Percentiles rank a stretch among this genome's conserved stretches.
These are phyloP conservation scores for Irpex sp. DNA, from an alignment of 1,284 basidiomycete genomes.

Conservation along the genomic window DNA sequence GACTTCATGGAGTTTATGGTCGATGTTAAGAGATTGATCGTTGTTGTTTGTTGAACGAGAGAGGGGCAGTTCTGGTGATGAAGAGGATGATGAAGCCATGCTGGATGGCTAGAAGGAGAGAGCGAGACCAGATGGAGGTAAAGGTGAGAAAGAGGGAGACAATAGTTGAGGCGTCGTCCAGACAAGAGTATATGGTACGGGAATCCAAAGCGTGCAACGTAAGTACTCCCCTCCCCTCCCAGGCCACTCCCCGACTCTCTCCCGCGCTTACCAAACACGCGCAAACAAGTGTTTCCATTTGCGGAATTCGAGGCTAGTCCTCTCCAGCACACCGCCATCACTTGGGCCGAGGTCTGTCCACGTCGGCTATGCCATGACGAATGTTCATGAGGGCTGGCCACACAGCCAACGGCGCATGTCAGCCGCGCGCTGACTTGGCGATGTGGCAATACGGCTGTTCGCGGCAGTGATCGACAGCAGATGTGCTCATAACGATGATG, in stretches of 20 bases:
- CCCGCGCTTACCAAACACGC: slow-evolving; percentile 6
- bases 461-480: too few species aligned
- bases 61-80: slow-evolving; percentile 65
- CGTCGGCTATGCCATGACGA: not conserved
- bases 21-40: slow-evolving; percentile 34
- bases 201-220: slow-evolving; percentile 6
- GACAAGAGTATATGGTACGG: slow-evolving; percentile 7
- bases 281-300: slow-evolving; percentile 4
- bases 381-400: not conserved
- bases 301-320: not conserved
- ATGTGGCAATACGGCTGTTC: too few species aligned
- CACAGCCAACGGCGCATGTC: not conserved
- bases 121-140: slow-evolving; percentile 38
- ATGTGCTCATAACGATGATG: too few species aligned
- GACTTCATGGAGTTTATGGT: slow-evolving; percentile 67
- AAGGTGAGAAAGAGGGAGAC: slow-evolving; percentile 13
- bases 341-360: not conserved
- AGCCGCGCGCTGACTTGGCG: not conserved
- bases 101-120: slow-evolving; percentile 21
- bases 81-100: slow-evolving; percentile 58
- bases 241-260: slow-evolving; percentile 1
- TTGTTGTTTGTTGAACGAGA: slow-evolving; percentile 38
- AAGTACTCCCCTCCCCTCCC: slow-evolving; percentile 4
- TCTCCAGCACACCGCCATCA: not conserved
- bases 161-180: slow-evolving; percentile 9